These are phyloP conservation scores for Pezicula neosporulosa DNA, from an alignment of 2,329 filamentous ascomycete species.

Conservation along the genomic window DNA sequence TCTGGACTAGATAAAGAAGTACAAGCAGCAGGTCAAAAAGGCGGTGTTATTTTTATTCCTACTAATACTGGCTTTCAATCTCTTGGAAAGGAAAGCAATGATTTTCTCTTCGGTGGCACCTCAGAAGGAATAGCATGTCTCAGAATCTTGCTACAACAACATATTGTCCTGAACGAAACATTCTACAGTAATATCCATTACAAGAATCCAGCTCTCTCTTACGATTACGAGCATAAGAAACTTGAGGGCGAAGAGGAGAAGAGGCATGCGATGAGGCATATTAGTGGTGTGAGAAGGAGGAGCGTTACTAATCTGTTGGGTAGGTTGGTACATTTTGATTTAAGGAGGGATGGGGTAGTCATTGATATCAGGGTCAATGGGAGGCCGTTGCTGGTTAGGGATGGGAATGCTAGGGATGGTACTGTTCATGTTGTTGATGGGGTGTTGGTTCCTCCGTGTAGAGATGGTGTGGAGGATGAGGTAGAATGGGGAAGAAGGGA, in stretches of 20 bases:
- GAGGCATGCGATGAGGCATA: neutral
- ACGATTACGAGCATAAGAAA: neutral
- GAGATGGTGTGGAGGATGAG: neutral
- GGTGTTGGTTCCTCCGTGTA: neutral
- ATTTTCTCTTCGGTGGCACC: neutral
- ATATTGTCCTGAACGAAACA: neutral
- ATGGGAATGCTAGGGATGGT: neutral
- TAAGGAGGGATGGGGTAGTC: neutral
- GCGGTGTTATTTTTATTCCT: neutral
- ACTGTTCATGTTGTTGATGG: neutral
- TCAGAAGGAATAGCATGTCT: neutral
- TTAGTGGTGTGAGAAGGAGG: neutral
- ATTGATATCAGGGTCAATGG: neutral
- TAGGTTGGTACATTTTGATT: neutral
- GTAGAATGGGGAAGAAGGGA: neutral
- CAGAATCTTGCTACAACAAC: neutral
- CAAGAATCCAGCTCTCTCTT: neutral
- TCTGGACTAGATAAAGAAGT: neutral
- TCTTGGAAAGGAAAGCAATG: neutral
- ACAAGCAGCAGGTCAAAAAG: neutral
- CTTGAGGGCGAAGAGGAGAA: neutral
- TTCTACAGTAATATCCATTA: neutral
- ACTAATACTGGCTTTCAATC: neutral
- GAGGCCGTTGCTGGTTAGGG: neutral
- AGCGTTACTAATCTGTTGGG: neutral